phyloP scores from a whole-genome alignment of 192 early-diverging fungal genomes.

The Podila minutissima region DNA sequence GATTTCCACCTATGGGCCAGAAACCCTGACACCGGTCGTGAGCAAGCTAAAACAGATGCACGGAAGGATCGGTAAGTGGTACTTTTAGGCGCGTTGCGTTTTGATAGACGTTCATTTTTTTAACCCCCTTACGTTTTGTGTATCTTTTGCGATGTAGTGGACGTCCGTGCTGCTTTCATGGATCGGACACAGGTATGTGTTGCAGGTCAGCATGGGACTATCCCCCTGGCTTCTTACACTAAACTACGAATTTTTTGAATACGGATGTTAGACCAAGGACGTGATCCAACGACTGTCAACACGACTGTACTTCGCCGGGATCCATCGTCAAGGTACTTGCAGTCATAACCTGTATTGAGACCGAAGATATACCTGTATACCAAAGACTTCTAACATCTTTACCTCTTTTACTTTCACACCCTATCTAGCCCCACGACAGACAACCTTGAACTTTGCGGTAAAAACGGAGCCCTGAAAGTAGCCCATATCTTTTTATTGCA shows the following conservation, averaged over 20 bases:
- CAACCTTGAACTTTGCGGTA: constrained; percentile 1
- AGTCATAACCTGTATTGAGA: not conserved
- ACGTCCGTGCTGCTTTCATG: constrained; percentile 38
- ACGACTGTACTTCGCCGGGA: constrained; percentile 17
- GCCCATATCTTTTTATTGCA: not conserved
- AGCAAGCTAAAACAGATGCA: constrained; percentile 27
- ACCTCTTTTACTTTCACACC: not conserved
- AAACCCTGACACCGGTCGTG: constrained; percentile 11
- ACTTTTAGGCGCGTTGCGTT: not conserved
- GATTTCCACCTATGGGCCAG: constrained; percentile 29
- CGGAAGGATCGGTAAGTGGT: constrained; percentile 24
- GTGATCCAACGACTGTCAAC: constrained; percentile 34
- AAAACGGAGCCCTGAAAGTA: not conserved
- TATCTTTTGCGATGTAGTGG: constrained; percentile 6
- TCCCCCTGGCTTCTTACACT: not conserved
- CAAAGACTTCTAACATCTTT: not conserved
- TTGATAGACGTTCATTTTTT: not conserved
- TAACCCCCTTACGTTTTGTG: not conserved
- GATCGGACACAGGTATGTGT: constrained; percentile 30
- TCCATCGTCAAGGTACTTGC: constrained; percentile 25
- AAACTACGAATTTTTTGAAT: no score
- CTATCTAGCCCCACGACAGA: not conserved
- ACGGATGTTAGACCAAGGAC: constrained; percentile 29
- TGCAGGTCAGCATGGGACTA: no score
- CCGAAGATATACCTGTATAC: not conserved